Evolutionary conservation across 2,329 filamentous ascomycete genomes (phyloP).

Genomic region (Xylariaceae sp.): DNA sequence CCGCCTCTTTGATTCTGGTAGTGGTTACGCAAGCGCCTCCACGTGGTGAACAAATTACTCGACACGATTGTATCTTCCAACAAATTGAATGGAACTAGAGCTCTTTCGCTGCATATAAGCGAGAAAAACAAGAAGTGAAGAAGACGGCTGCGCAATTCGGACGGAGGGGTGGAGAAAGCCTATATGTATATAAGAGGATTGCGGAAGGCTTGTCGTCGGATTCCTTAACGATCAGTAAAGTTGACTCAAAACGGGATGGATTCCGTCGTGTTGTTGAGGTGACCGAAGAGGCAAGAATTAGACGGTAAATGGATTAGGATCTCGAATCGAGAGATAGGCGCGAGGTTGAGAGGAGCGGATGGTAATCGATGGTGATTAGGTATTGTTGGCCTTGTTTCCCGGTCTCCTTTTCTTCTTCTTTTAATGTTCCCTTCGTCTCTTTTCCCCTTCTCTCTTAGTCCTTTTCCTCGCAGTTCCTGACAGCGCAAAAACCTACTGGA

Average conservation of each 20-base stretch:
- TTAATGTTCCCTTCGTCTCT: slow-evolving; percentile 1
- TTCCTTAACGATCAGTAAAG: slow-evolving; percentile 6
- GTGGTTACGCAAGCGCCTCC: background rate
- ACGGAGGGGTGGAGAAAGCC: slow-evolving; percentile 26
- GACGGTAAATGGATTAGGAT: slow-evolving; percentile 9
- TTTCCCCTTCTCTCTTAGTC: slow-evolving; percentile 4
- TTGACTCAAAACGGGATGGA: slow-evolving; percentile 2
- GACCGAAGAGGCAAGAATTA: slow-evolving; percentile 6
- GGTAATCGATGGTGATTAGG: background rate
- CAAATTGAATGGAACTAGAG: background rate
- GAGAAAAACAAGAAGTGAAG: slow-evolving; percentile 13
- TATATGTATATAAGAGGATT: slow-evolving; percentile 14
- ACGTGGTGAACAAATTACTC: background rate
- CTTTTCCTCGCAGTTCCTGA: slow-evolving; percentile 33
- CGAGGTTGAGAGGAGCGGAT: slow-evolving; percentile 2
- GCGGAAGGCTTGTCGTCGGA: slow-evolving; percentile 12
- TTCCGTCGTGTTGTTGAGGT: slow-evolving; percentile 3
- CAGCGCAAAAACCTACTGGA: slow-evolving; percentile 25
- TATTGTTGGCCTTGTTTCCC: background rate
- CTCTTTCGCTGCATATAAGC: slow-evolving; percentile 3
- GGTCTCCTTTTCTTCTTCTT: slow-evolving; percentile 1
- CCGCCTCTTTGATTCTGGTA: background rate
- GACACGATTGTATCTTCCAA: background rate
- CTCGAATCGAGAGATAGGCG: slow-evolving; percentile 17
- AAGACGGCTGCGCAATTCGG: too few species aligned